A percentile compares a stretch with the other conserved stretches of the same genome.
Conservation (phyloP, 2,329 filamentous ascomycete genomes). For the Botryotinia narcissicola region DNA sequence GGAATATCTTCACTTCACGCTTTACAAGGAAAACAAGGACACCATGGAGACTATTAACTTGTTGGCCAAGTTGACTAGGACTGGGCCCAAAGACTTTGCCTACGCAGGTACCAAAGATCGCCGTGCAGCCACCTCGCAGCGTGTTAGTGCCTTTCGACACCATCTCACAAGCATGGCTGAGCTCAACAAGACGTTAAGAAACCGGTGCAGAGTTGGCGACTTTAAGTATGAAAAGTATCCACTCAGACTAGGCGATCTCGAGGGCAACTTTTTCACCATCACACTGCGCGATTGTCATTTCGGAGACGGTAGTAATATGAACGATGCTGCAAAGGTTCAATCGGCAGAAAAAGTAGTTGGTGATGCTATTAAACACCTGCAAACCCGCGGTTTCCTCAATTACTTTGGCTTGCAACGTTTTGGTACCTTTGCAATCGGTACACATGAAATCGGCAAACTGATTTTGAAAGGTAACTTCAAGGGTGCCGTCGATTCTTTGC, state of each 20-base stretch:
- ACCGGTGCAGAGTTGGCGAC: constrained; percentile 68
- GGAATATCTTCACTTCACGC: constrained; percentile 68
- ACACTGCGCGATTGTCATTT: constrained; percentile 83
- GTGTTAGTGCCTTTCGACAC: constrained; percentile 59
- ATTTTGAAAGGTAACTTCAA: constrained; percentile 81
- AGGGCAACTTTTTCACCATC: constrained; percentile 90
- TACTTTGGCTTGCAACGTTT: constrained; percentile 98
- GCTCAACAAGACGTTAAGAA: constrained; percentile 57
- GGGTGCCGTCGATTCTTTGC: constrained; percentile 73
- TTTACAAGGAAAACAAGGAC: constrained; percentile 74
- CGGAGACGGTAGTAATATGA: constrained; percentile 42
- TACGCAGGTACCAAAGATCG: constrained; percentile 74
- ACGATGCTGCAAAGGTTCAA: constrained; percentile 49
- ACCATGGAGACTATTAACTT: constrained; percentile 61
- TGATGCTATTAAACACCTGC: constrained; percentile 63
- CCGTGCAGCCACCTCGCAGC: constrained; percentile 66
- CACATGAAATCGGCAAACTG: constrained; percentile 78
- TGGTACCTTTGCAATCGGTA: constrained; percentile 81
- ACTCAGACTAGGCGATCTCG: constrained; percentile 78
- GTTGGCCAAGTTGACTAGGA: constrained; percentile 56
- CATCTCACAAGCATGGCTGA: constrained; percentile 61
- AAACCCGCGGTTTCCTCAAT: constrained; percentile 83
- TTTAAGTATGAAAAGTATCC: constrained; percentile 72
- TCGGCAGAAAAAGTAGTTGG: constrained; percentile 51
- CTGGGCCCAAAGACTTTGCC: constrained; percentile 58